Percentiles rank a stretch among this genome's conserved stretches.
These are phyloP conservation scores for Colletotrichum orbiculare DNA, from an alignment of 2,329 filamentous ascomycete species.

Conservation along the genomic window DNA sequence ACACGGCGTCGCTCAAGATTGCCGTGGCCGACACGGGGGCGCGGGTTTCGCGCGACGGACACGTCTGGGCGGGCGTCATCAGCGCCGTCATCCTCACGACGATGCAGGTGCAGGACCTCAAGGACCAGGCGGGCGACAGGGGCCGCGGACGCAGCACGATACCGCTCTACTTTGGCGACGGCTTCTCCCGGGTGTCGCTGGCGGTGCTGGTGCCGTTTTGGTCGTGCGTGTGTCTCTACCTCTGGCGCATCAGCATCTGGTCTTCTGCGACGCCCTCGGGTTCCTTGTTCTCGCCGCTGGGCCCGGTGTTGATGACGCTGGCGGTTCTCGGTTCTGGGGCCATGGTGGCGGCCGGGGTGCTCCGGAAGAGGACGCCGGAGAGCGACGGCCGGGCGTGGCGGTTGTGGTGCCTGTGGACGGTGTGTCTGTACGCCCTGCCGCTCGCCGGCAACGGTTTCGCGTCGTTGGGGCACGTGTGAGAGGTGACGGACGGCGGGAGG, in stretches of 20 bases:
- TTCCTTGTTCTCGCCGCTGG: not conserved
- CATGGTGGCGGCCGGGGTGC: constrained; percentile 22
- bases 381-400: constrained; percentile 30
- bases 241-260: constrained; percentile 20
- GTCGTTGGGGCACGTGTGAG: constrained; percentile 24
- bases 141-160: constrained; percentile 42
- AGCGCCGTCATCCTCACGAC: constrained; percentile 42
- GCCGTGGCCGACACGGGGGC: constrained; percentile 24
- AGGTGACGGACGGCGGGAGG: not conserved
- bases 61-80: constrained; percentile 40
- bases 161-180: constrained; percentile 43
- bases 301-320: constrained; percentile 8
- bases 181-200: constrained; percentile 8
- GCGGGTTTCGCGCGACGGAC: constrained; percentile 28
- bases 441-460: constrained; percentile 33
- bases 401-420: constrained; percentile 34
- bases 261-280: not conserved
- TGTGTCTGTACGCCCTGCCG: constrained; percentile 31
- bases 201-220: constrained; percentile 23
- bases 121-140: constrained; percentile 42
- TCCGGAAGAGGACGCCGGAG: constrained; percentile 27
- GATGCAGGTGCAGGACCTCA: constrained; percentile 44
- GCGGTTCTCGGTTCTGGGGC: constrained; percentile 9
- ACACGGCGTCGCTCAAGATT: constrained; percentile 42
- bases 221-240: constrained; percentile 22